These are phyloP conservation scores for Zygosaccharomyces sapae DNA, from an alignment of 1,139 yeast species.

Conservation along the genomic window DNA sequence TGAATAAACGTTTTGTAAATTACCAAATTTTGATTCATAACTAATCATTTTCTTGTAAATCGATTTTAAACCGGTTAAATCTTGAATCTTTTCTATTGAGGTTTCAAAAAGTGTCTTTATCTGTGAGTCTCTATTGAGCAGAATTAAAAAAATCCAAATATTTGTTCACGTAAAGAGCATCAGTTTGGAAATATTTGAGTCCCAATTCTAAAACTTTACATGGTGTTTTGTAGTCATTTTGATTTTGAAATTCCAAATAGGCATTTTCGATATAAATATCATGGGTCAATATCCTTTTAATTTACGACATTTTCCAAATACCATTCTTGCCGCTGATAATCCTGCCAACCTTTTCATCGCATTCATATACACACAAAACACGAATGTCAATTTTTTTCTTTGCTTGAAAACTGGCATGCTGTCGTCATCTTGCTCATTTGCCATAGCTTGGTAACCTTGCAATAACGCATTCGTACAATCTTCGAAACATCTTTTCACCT, in stretches of 20 bases:
- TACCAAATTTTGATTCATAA: constrained; percentile 60
- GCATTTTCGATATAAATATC: constrained; percentile 82
- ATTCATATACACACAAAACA: constrained; percentile 55
- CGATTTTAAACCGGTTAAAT: constrained; percentile 36
- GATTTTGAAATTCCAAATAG: constrained; percentile 68
- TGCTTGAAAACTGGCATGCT: constrained; percentile 13
- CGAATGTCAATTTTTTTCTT: constrained; percentile 27
- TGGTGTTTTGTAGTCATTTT: constrained; percentile 60
- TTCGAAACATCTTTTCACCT: constrained; percentile 52
- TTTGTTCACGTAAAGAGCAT: constrained; percentile 60
- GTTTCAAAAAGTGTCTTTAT: constrained; percentile 80
- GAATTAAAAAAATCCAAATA: constrained; percentile 72
- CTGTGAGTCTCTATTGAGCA: constrained; percentile 71
- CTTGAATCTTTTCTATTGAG: constrained; percentile 44
- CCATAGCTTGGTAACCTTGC: constrained; percentile 36
- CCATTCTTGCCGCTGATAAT: constrained; percentile 65
- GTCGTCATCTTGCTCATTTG: constrained; percentile 25
- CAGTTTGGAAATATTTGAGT: constrained; percentile 51
- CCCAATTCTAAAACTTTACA: constrained; percentile 78
- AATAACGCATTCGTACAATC: constrained; percentile 45
- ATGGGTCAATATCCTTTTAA: constrained; percentile 52
- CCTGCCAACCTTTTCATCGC: constrained; percentile 59
- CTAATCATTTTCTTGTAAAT: constrained; percentile 48
- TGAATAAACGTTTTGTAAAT: constrained; percentile 59
- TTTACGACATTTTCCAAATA: constrained; percentile 57